Conservation (phyloP, 2,329 filamentous ascomycete species). For the Aspergillus fijiensis region DNA sequence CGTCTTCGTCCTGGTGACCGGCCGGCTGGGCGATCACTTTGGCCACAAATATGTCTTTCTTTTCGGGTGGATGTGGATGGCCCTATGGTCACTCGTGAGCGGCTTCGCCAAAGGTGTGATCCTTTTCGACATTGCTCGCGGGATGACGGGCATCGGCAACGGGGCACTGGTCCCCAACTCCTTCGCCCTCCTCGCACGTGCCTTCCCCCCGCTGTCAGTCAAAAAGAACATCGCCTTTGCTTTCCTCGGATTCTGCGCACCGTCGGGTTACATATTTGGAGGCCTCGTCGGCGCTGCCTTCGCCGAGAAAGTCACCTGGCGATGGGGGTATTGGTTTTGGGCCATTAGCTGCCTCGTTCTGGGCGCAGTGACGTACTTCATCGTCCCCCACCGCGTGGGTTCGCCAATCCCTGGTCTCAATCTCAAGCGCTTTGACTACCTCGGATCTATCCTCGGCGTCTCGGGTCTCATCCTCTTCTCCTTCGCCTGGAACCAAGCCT, state of each 20-base stretch:
- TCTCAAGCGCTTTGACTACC: slow-evolving; percentile 46
- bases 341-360: slow-evolving; percentile 42
- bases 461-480: slow-evolving; percentile 46
- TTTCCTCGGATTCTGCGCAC: slow-evolving; percentile 47
- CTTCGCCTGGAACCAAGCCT: slow-evolving; percentile 55
- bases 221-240: slow-evolving; percentile 49
- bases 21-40: slow-evolving; percentile 52
- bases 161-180: slow-evolving; percentile 48
- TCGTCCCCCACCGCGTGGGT: slow-evolving; percentile 36
- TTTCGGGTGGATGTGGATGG: slow-evolving; percentile 52
- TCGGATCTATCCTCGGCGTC: slow-evolving; percentile 50
- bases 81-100: slow-evolving; percentile 48
- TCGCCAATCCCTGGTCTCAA: slow-evolving; percentile 17
- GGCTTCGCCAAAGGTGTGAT: slow-evolving; percentile 41
- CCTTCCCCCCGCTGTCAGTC: slow-evolving; percentile 39
- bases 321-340: slow-evolving; percentile 52
- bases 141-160: slow-evolving; percentile 46
- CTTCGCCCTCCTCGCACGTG: slow-evolving; percentile 45
- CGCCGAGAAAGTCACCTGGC: slow-evolving; percentile 49
- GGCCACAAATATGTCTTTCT: slow-evolving; percentile 53
- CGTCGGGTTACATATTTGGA: slow-evolving; percentile 42
- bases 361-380: slow-evolving; percentile 34
- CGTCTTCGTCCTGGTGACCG: slow-evolving; percentile 52
- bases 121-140: slow-evolving; percentile 29
- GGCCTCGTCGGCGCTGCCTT: slow-evolving; percentile 42